Percentiles rank a stretch among this genome's conserved stretches.
Conservation (phyloP, 2,329 filamentous ascomycete species). For the Colletotrichum costaricense region DNA sequence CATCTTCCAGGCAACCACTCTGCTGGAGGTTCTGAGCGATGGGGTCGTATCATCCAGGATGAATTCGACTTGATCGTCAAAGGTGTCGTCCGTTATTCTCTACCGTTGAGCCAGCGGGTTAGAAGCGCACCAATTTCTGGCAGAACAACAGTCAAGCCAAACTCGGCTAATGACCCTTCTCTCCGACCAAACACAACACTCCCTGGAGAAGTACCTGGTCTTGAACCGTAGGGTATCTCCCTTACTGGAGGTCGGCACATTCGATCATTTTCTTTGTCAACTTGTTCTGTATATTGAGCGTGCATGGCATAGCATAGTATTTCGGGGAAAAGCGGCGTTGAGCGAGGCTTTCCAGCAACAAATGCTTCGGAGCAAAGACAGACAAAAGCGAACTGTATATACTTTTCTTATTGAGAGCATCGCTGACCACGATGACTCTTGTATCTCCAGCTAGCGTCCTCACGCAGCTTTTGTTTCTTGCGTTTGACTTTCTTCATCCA, state of each 20-base stretch:
- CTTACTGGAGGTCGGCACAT: constrained; percentile 33
- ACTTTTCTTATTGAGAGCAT: constrained; percentile 5
- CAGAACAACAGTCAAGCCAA: constrained; percentile 70
- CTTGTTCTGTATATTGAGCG: constrained; percentile 51
- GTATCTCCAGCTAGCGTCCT: constrained; percentile 10
- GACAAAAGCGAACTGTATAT: constrained; percentile 35
- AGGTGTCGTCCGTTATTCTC: constrained; percentile 86
- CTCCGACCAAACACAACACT: constrained; percentile 51
- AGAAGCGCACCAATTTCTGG: constrained; percentile 71
- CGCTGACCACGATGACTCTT: constrained; percentile 9
- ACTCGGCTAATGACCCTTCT: constrained; percentile 67
- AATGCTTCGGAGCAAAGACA: constrained; percentile 30
- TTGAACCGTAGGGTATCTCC: constrained; percentile 8
- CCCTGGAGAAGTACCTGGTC: constrained; percentile 24
- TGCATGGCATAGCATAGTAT: constrained; percentile 45
- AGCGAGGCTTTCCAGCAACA: constrained; percentile 27
- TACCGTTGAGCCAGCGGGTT: constrained; percentile 70
- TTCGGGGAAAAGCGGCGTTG: constrained; percentile 33
- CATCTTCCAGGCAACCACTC: constrained; percentile 89
- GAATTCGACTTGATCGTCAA: constrained; percentile 94
- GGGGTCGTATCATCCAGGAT: constrained; percentile 91
- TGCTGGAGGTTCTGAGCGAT: constrained; percentile 84
- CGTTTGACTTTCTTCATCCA: constrained; percentile 6
- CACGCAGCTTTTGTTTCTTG: constrained; percentile 14
- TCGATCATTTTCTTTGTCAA: constrained; percentile 35